phyloP scores from a whole-genome alignment of 495 filamentous ascomycete genomes.

The Talaromyces trachyspermus region DNA sequence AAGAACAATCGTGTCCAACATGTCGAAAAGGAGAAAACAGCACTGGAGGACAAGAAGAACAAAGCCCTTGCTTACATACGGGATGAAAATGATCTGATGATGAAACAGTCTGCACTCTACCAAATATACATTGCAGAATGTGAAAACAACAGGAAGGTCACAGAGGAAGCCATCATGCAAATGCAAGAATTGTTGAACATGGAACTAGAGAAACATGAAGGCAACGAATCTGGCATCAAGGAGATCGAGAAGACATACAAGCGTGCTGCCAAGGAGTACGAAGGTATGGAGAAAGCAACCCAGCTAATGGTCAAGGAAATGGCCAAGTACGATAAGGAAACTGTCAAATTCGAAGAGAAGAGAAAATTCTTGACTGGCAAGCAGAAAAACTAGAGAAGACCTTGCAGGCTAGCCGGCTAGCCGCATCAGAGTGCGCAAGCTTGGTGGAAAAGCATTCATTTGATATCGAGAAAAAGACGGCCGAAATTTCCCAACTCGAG shows the following conservation, averaged over 20 bases:
- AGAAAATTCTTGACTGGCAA: conserved; percentile 84
- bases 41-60: conserved; percentile 92
- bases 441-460: conserved; percentile 66
- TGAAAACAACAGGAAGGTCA: conserved; percentile 79
- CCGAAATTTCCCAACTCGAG: conserved; percentile 67
- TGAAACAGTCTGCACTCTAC: conserved; percentile 84
- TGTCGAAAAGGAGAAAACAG: conserved; percentile 92
- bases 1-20: conserved; percentile 93
- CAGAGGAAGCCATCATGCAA: conserved; percentile 80
- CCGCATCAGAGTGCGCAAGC: conserved; percentile 65
- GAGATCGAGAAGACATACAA: conserved; percentile 80
- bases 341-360: conserved; percentile 96
- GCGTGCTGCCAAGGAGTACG: conserved; percentile 69
- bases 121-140: conserved; percentile 86
- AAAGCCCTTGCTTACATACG: conserved; percentile 81
- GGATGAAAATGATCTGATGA: conserved; percentile 85
- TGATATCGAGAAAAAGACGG: conserved; percentile 67
- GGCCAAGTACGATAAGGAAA: conserved; percentile 88
- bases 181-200: conserved; percentile 82
- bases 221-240: conserved; percentile 87
- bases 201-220: conserved; percentile 86
- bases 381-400: conserved; percentile 92
- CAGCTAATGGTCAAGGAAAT: conserved; percentile 81
- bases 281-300: conserved; percentile 71
- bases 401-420: conserved; percentile 59